phyloP scores from a whole-genome alignment of 352 stramenopile species.

The Pythium rishiriense region DNA sequence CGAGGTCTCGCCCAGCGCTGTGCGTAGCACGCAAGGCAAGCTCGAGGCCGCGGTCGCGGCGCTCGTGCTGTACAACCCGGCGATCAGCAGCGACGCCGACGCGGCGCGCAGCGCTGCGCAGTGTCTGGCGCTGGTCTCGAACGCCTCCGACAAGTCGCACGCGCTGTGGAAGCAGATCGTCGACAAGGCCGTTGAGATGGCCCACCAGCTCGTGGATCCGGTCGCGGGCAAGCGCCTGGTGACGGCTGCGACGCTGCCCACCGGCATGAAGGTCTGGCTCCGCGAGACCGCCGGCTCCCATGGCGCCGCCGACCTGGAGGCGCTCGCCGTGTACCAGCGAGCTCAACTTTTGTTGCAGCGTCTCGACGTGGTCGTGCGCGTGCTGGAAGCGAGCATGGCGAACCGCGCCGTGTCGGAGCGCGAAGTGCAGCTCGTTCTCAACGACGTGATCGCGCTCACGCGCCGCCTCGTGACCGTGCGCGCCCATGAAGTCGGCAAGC shows the following conservation, averaged over 20 bases:
- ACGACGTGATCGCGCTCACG: conserved; percentile 52
- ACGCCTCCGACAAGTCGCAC: conserved; percentile 63
- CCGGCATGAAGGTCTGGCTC: conserved; percentile 64
- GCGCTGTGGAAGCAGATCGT: conserved; percentile 66
- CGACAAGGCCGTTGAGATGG: conserved; percentile 57
- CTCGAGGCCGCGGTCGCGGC: conserved; percentile 52
- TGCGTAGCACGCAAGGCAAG: conserved; percentile 61
- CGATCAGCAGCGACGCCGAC: conserved; percentile 22
- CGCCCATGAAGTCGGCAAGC: conserved; percentile 76
- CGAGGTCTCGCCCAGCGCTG: conserved; percentile 49
- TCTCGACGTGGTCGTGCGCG: conserved; percentile 38
- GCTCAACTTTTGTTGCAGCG: conserved; percentile 42
- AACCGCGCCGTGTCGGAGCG: conserved; percentile 67
- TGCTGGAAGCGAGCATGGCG: conserved; percentile 47
- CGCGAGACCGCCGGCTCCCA: conserved; percentile 28
- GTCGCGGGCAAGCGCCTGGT: conserved; percentile 55
- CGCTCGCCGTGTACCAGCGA: conserved; percentile 61
- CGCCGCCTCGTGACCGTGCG: conserved; percentile 63
- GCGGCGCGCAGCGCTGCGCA: conserved; percentile 27
- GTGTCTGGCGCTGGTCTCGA: conserved; percentile 55
- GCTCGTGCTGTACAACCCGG: conserved; percentile 35
- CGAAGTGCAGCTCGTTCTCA: conserved; percentile 67
- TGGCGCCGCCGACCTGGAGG: conserved; percentile 33
- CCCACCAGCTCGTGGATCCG: conserved; percentile 66
- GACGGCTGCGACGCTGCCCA: conserved; percentile 27